Base-by-base conservation (phyloP, 192 early-diverging fungal genomes). In the Podochytrium sp. region DNA sequence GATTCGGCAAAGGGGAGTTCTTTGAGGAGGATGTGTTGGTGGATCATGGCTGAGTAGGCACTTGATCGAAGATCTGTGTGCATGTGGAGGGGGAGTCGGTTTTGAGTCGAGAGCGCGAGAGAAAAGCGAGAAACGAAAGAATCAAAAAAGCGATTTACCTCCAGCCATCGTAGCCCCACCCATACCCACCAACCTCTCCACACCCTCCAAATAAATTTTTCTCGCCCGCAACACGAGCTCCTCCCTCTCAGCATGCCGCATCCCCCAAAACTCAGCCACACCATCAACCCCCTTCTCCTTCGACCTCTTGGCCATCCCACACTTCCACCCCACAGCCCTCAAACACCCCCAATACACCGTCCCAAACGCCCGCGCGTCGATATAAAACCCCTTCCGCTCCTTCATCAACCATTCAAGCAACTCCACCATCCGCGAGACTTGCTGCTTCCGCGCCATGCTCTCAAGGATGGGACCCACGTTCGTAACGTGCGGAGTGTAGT, bases 291-390 rank as follows among this genome's bases (percentile, higher is more conserved):
- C 43, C 7, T 47, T 47, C 20, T 20, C 20, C 43, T 47, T 20
- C 7, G 43, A 12, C n/a, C n/a, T n/a, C 7, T 20, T 47, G 43
- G 20, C 43, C 43, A 20, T 47, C 20, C 10, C 43, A 47, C 43
- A 47, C 43, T 47, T 47, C 43, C 7, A 55, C 20, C 52, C 52
- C 20, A 55, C 52, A 55, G 12, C 7, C n/a, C 42, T 5, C 42
- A 65, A 30, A 29, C 63, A 65, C 6, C 40, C 63, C 63, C 63
- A 65, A 50, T 65, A 65, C 32, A 29, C 63, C 41, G 47, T 30
- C 42, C 47, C 20, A 16, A 40, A 65, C 2, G 63, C 38, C n/a
- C 38, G 32, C 29, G n/a, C 41, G 33, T 65, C 63, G 18, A 65
- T 14, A 41, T 23, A 18, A 30, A 35, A 25, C 0, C n/a, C 39